Evolutionary conservation across 2,329 filamentous ascomycete genomes (phyloP).

Genomic region (Botrytis deweyae): DNA sequence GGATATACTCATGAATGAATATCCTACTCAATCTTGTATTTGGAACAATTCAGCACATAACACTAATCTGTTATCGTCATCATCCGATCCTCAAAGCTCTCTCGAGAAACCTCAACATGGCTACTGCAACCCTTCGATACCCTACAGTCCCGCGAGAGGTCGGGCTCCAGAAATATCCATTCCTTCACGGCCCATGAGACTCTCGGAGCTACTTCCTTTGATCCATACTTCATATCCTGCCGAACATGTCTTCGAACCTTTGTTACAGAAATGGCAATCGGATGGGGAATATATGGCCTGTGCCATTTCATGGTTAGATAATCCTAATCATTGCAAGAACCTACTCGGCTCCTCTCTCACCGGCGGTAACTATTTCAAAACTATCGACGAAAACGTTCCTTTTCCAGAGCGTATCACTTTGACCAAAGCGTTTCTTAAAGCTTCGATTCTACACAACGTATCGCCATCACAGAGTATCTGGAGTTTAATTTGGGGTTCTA

Average conservation of each 20-base stretch:
- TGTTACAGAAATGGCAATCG: slow-evolving; percentile 29
- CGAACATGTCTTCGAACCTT: slow-evolving; percentile 23
- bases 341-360: slow-evolving; percentile 19
- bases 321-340: slow-evolving; percentile 19
- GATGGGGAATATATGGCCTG: slow-evolving; percentile 24
- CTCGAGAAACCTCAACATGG: background rate
- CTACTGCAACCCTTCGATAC: background rate
- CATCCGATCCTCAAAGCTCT: background rate
- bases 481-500: slow-evolving; percentile 17
- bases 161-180: background rate
- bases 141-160: background rate
- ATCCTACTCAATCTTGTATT: background rate
- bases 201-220: slow-evolving; percentile 14
- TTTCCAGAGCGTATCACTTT: slow-evolving; percentile 26
- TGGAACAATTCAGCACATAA: background rate
- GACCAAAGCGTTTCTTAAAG: slow-evolving; percentile 28
- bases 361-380: slow-evolving; percentile 27
- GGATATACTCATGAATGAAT: slow-evolving; percentile 1
- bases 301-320: slow-evolving; percentile 23
- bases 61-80: background rate
- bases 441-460: slow-evolving; percentile 16
- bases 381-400: slow-evolving; percentile 29
- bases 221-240: background rate
- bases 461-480: slow-evolving; percentile 11
- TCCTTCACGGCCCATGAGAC: slow-evolving; percentile 11